Base-by-base conservation (phyloP, 2,329 filamentous ascomycete species). In the Hypoxylon sp. region DNA sequence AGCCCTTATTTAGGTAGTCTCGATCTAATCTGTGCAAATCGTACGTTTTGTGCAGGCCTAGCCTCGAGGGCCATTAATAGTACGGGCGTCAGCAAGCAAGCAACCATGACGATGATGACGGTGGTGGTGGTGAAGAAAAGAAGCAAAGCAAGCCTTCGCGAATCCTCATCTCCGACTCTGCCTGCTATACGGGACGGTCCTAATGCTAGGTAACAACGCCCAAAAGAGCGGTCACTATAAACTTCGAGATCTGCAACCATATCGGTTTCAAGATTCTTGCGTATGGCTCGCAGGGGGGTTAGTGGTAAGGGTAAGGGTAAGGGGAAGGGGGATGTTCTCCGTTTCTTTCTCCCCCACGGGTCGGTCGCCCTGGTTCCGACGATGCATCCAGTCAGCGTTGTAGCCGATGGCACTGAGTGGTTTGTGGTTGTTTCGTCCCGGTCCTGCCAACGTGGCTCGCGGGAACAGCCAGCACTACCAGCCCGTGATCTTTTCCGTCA, bases 351-450 rank as follows among this genome's bases (percentile, higher is more conserved):
- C 66, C 66, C 62, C 66, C 61, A 69, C 69, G 69, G 61, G 57
- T 70, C 69, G 66, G 69, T 49, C 54, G 37, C 44, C 62, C 55
- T 64, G 53, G 64, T 65, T 72, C 69, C 66, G 66, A 66, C 61
- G 69, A 70, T 64, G 67, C 58, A 67, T 66, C 66, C 69, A 72
- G 69, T 72, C 69, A 72, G 69, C 69, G 69, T 72, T 61, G 66
- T 68, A 69, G 58, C 61, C 61, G 69, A 70, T 72, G 67, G 51
- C 25, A 72, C 69, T 68, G 69, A 69, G 66, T 65, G 63, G 66
- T 69, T 71, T 69, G 63, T 63, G 63, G 17, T 69, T 66, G 30
- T 35, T 10, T 69, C 66, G 57, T 55, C 63, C 64, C 57, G 53
- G 50, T 25, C 58, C 33, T 68, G 66, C 66, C 64, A 72, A 64